Evolutionary conservation across 345 rosid genomes (phyloP), one percentile per base, ranked within the genome.

Genomic region (Eucalyptus pauciflora): DNA sequence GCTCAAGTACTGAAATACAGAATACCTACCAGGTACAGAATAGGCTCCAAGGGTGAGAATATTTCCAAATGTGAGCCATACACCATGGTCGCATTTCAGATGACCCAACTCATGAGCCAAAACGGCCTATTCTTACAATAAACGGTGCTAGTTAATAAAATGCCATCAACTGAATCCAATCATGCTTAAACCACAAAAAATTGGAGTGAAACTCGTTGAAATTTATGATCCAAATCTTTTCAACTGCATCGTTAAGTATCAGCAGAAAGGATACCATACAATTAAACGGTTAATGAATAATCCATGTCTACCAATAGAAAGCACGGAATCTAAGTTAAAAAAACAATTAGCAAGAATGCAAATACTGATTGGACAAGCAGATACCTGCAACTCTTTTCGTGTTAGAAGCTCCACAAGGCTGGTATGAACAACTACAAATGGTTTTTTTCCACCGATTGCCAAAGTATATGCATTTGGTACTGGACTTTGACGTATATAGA

Each of bases 31-130:
- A 86, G 99, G 99, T 89, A 97, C 94, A 83, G 93, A 93, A 92
- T 97, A 94, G n/a, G 98, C 99, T 64, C 99, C 99, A 87, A 97
- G 94, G 56, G 98, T 96, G 91, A 97, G 97, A 91, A 96, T 93
- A 88, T 96, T 97, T 80, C 99, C 99, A 92, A 97, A 94, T 22
- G 99, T 96, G 88, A 97, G 98, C 99, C 99, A 97, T 22, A 96
- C 97, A 86, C 99, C 99, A 50, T 96, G 99, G 90, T 97, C 98
- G 13, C 99, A 97, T 92, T 97, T 96, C 87, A 97, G 95, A 94
- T 96, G 99, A 46, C 99, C 99, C 91, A 97, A 93, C 90, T 97
- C 99, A 87, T 96, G 99, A 33, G 98, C 99, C 96, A 97, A 93
- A 85, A 97, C 99, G 91, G 98, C 99, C 99, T 96, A 88, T 27